phyloP scores from a whole-genome alignment of 768 basidiomycete genomes.

The Melanogaster broomeanus region DNA sequence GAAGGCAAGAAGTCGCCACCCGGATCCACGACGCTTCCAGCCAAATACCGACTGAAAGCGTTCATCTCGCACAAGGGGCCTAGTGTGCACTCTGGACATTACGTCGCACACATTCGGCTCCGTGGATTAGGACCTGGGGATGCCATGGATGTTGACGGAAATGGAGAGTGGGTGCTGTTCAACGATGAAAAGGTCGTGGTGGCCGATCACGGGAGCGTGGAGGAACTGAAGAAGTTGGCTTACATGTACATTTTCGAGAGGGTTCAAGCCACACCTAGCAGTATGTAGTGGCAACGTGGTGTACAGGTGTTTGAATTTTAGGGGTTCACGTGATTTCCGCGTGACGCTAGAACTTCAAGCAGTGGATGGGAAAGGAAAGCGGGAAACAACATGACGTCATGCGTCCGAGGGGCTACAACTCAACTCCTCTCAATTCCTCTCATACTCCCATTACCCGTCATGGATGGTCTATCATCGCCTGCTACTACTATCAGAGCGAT shows the following conservation, averaged over 20 bases:
- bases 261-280: too few relatives aligned
- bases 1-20: constrained; percentile 30
- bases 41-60: constrained; percentile 78
- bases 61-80: constrained; percentile 98
- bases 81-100: constrained; percentile 93
- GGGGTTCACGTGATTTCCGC: too few relatives aligned
- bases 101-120: constrained; percentile 76
- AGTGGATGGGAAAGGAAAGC: too few relatives aligned
- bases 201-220: constrained; percentile 82
- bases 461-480: too few relatives aligned
- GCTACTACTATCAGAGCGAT: too few relatives aligned
- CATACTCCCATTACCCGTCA: too few relatives aligned
- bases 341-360: too few relatives aligned
- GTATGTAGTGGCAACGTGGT: not conserved
- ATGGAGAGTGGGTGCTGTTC: constrained; percentile 79
- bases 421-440: too few relatives aligned
- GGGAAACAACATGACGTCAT: too few relatives aligned
- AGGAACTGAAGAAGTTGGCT: constrained; percentile 78
- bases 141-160: constrained; percentile 37
- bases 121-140: constrained; percentile 4
- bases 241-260: constrained; percentile 94
- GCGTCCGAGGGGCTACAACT: too few relatives aligned
- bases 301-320: too few relatives aligned
- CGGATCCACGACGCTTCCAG: constrained; percentile 68
- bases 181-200: constrained; percentile 96